Percentiles rank a stretch among this genome's conserved stretches.
These are phyloP conservation scores for Lophium mytilinum DNA, from an alignment of 495 filamentous ascomycete genomes.

Conservation along the genomic window DNA sequence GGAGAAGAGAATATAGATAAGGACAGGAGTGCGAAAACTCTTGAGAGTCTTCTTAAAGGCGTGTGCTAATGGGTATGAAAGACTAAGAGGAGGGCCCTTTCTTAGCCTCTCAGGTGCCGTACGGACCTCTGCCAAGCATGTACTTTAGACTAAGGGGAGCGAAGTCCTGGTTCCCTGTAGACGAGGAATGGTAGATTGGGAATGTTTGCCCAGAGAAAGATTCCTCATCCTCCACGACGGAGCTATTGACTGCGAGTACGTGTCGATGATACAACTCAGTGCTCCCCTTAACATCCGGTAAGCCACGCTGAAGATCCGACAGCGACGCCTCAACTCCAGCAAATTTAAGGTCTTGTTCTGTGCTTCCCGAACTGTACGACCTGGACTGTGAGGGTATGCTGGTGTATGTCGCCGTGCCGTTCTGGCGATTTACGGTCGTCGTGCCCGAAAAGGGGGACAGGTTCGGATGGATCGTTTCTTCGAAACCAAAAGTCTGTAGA, in stretches of 20 bases:
- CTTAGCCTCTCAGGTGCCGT: too few species aligned
- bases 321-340: slow-evolving; percentile 21
- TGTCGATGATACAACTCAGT: slow-evolving; percentile 39
- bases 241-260: slow-evolving; percentile 46
- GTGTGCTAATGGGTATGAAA: too few species aligned
- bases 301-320: slow-evolving; percentile 1
- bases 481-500: slow-evolving; percentile 36
- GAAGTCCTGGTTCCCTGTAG: neutral
- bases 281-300: slow-evolving; percentile 1
- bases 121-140: slow-evolving; percentile 33
- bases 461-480: neutral
- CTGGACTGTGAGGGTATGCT: slow-evolving; percentile 39
- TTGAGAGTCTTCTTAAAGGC: too few species aligned
- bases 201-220: slow-evolving; percentile 14
- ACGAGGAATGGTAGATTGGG: slow-evolving; percentile 3
- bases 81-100: too few species aligned
- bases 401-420: slow-evolving; percentile 48
- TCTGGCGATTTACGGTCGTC: slow-evolving; percentile 43
- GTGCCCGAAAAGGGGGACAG: slow-evolving; percentile 34
- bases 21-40: too few species aligned
- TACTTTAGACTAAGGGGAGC: slow-evolving; percentile 21
- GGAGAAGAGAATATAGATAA: too few species aligned
- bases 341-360: slow-evolving; percentile 49
- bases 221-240: slow-evolving; percentile 36
- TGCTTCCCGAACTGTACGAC: slow-evolving; percentile 45